Conservation (phyloP, 2,329 filamentous ascomycete genomes). For the Aureobasidium sp. region DNA sequence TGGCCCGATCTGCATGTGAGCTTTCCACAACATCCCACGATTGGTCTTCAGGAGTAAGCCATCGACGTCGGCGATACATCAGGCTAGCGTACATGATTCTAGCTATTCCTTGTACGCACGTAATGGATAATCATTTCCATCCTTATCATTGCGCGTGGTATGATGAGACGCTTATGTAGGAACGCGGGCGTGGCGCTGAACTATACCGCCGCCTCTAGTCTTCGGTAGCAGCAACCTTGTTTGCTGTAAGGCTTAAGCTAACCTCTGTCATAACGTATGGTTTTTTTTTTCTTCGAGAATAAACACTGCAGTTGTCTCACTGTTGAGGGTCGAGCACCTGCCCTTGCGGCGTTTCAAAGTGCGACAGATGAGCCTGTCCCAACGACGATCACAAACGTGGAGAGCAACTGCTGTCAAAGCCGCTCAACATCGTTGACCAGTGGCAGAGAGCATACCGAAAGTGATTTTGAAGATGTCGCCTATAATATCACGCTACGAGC, state of each 20-base stretch:
- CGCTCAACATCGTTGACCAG: not conserved
- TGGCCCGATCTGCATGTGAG: not conserved
- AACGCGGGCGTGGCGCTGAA: not conserved
- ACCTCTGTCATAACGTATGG: not conserved
- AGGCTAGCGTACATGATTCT: not conserved
- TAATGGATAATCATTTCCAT: not conserved
- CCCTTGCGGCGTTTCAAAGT: not conserved
- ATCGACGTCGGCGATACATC: not conserved
- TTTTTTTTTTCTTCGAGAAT: not conserved
- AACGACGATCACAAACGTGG: not conserved
- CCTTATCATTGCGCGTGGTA: not conserved
- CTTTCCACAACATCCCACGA: not conserved
- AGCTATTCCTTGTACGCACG: not conserved
- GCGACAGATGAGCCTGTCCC: not conserved
- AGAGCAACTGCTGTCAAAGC: not conserved
- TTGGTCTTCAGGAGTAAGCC: not conserved
- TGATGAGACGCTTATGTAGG: slow-evolving; percentile 1
- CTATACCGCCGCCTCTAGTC: not conserved
- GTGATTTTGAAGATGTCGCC: not conserved
- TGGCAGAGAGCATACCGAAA: not conserved
- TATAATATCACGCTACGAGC: not conserved
- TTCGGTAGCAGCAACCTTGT: not conserved
- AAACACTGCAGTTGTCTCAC: not conserved
- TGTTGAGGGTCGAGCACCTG: not conserved
- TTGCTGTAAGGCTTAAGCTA: not conserved